Evolutionary conservation across 805 yeast genomes (phyloP).

Genomic region (Teunomyces pallodes): DNA sequence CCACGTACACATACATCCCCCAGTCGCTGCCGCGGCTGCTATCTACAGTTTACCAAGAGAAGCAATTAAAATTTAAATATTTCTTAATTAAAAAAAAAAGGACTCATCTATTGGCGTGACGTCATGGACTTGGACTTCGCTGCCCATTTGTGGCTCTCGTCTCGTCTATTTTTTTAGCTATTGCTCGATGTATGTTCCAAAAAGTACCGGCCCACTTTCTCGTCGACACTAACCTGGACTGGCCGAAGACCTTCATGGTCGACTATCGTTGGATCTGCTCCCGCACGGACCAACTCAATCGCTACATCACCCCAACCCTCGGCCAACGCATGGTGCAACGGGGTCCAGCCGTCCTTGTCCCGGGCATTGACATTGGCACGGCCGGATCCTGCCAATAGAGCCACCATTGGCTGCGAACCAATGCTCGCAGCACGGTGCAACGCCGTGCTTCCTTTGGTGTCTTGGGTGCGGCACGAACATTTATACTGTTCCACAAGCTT

Average conservation of each 20-base stretch:
- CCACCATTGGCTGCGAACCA: constrained; percentile 61
- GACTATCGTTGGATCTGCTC: constrained; percentile 58
- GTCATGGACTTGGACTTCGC: background rate
- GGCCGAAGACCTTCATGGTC: constrained; percentile 51
- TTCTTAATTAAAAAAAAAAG: too few species aligned
- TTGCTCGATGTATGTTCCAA: background rate
- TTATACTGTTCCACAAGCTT: constrained; percentile 51
- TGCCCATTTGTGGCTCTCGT: background rate
- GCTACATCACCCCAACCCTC: constrained; percentile 87
- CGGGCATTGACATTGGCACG: constrained; percentile 65
- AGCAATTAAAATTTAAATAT: too few species aligned
- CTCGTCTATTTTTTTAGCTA: background rate
- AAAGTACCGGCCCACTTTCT: constrained; percentile 24
- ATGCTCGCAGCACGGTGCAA: constrained; percentile 81
- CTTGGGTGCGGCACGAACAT: constrained; percentile 66
- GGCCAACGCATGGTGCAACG: constrained; percentile 85
- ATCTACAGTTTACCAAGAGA: too few species aligned
- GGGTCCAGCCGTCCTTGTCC: constrained; percentile 78
- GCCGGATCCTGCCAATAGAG: constrained; percentile 49
- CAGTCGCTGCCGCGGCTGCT: too few species aligned
- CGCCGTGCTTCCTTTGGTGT: constrained; percentile 62
- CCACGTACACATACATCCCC: too few species aligned
- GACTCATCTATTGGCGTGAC: background rate
- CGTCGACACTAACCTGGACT: constrained; percentile 34
- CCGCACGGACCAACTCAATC: constrained; percentile 53